Evolutionary conservation across 73 alveolate genomes (phyloP).

Genomic region (Tetrahymena elliotti): DNA sequence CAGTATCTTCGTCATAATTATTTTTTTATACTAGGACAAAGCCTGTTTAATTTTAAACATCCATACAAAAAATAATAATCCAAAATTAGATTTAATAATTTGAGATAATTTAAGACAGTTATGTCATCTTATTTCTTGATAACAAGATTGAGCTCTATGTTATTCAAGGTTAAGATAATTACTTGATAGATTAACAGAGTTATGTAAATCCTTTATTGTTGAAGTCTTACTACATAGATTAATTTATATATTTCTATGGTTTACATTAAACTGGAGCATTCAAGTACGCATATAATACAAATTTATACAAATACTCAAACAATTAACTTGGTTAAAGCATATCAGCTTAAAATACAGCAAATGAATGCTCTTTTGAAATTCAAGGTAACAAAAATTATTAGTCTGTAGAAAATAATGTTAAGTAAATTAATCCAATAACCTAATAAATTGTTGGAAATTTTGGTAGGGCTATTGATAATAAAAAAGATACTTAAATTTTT

Average conservation of each 20-base stretch:
- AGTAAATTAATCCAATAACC: background rate
- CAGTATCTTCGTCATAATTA: background rate
- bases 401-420: background rate
- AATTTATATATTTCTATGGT: background rate
- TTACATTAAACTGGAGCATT: background rate
- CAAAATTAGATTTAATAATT: background rate
- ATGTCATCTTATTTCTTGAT: background rate
- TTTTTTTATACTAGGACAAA: background rate
- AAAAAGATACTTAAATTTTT: background rate
- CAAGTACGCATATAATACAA: background rate
- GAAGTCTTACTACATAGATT: background rate
- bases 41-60: background rate
- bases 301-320: background rate
- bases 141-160: background rate
- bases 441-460: background rate
- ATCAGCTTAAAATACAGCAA: background rate
- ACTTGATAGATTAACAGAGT: background rate
- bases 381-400: background rate
- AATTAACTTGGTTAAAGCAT: background rate
- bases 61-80: background rate
- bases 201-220: background rate
- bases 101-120: background rate
- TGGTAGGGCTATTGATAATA: background rate
- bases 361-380: background rate
- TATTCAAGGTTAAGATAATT: background rate